Percentiles rank a stretch among this genome's conserved stretches.
phyloP scores from a whole-genome alignment of 306 rosid genomes.

The Vigna radiata region DNA sequence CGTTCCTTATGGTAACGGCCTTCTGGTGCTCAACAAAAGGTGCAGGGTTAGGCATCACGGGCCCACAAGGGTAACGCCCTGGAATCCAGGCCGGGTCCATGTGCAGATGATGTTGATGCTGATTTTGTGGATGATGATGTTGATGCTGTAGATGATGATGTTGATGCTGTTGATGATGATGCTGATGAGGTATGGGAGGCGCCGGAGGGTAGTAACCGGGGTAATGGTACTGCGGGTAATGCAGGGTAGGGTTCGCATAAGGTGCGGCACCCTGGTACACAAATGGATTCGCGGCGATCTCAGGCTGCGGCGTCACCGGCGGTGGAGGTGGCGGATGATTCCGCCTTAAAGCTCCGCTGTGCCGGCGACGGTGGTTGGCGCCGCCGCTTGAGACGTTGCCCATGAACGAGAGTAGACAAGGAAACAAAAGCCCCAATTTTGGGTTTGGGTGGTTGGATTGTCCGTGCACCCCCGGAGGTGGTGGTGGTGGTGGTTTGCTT shows the following conservation, averaged over 20 bases:
- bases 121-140: neutral
- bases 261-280: conserved; percentile 68
- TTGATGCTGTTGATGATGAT: conserved; percentile 32
- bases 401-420: conserved; percentile 44
- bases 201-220: conserved; percentile 50
- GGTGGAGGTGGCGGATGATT: conserved; percentile 70
- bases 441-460: neutral
- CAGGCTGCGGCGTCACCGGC: conserved; percentile 72
- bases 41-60: conserved; percentile 53
- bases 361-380: conserved; percentile 59
- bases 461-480: neutral
- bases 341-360: conserved; percentile 44
- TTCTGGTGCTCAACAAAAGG: conserved; percentile 92
- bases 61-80: conserved; percentile 64
- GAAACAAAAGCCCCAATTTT: conserved; percentile 25
- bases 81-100: conserved; percentile 55
- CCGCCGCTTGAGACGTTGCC: conserved; percentile 75
- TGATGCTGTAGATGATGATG: conserved; percentile 23
- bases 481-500: conserved; percentile 1
- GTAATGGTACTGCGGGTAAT: conserved; percentile 47
- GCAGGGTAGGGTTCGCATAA: conserved; percentile 47
- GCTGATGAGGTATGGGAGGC: conserved; percentile 39
- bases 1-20: conserved; percentile 90
- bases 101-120: conserved; percentile 33
- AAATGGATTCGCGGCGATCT: conserved; percentile 61